Percentiles rank a stretch among this genome's conserved stretches.
These are phyloP conservation scores for Tirmania nivea DNA, from an alignment of 495 filamentous ascomycete genomes.

Conservation along the genomic window DNA sequence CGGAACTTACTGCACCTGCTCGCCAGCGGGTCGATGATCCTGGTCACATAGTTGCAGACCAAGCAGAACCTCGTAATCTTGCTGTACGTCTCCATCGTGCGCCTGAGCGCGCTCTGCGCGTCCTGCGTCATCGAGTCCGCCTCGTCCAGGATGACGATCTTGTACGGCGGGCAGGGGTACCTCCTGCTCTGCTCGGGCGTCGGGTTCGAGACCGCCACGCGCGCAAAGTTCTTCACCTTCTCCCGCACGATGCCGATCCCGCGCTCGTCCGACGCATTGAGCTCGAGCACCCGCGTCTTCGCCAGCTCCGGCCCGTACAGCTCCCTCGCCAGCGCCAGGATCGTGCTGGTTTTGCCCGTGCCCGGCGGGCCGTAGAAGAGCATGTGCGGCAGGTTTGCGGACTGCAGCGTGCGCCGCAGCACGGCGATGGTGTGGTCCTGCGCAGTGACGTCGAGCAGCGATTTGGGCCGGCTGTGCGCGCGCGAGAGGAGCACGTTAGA, in stretches of 20 bases:
- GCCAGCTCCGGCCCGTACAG: conserved; percentile 92
- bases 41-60: conserved; percentile 94
- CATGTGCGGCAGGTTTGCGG: conserved; percentile 95
- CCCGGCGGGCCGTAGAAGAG: conserved; percentile 80
- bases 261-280: conserved; percentile 97
- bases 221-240: conserved; percentile 95
- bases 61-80: conserved; percentile 94
- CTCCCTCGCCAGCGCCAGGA: conserved; percentile 79
- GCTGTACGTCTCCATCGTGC: conserved; percentile 95
- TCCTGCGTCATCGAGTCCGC: conserved; percentile 98
- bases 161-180: conserved; percentile 93
- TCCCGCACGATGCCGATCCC: conserved; percentile 94
- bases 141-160: conserved; percentile 94
- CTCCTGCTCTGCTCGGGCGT: conserved; percentile 40
- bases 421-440: conserved; percentile 95
- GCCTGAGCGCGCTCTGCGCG: conserved; percentile 72
- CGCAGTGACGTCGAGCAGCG: conserved; percentile 79
- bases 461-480: conserved; percentile 76
- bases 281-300: conserved; percentile 81
- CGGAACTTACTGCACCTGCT: conserved; percentile 89
- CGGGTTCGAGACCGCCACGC: conserved; percentile 74
- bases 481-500: neutral
- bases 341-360: conserved; percentile 61
- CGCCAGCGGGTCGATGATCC: conserved; percentile 91
- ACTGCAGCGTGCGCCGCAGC: conserved; percentile 77